Percentiles rank a stretch among this genome's conserved stretches.
Evolutionary conservation across 192 early-diverging fungal species (phyloP).

Genomic region (Diversispora epigaea): DNA sequence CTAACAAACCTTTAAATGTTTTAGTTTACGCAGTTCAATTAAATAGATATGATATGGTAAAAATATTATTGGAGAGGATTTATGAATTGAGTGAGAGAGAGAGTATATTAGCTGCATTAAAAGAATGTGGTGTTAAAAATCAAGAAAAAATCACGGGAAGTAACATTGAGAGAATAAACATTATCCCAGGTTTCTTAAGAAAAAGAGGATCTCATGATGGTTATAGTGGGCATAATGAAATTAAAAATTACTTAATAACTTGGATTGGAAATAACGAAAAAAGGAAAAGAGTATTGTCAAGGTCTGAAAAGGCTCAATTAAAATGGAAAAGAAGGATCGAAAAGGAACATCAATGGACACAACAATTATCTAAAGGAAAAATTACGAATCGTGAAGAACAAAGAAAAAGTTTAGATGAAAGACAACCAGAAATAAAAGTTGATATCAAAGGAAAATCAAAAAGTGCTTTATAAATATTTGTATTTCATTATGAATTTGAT

Average conservation of each 20-base stretch:
- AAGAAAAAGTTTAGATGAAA: too few species aligned
- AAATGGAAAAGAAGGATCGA: background rate
- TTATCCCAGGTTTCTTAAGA: background rate
- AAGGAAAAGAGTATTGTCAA: background rate
- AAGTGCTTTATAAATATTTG: too few species aligned
- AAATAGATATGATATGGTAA: background rate
- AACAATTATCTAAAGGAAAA: too few species aligned
- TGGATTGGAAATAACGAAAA: background rate
- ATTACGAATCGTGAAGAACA: too few species aligned
- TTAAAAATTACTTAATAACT: background rate
- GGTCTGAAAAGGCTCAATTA: background rate
- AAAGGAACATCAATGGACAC: background rate
- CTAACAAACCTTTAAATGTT: background rate
- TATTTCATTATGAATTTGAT: too few species aligned
- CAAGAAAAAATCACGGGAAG: background rate
- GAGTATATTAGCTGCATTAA: slow-evolving; percentile 15
- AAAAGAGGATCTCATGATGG: background rate
- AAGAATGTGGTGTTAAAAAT: background rate
- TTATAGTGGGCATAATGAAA: background rate
- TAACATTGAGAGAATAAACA: background rate
- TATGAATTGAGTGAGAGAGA: background rate
- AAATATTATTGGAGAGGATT: slow-evolving; percentile 12
- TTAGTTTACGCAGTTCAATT: slow-evolving; percentile 7
- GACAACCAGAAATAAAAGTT: too few species aligned
- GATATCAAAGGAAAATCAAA: too few species aligned